These are phyloP conservation scores for Perkinsus marinus DNA, from an alignment of 169 alveolate species.

Conservation along the genomic window DNA sequence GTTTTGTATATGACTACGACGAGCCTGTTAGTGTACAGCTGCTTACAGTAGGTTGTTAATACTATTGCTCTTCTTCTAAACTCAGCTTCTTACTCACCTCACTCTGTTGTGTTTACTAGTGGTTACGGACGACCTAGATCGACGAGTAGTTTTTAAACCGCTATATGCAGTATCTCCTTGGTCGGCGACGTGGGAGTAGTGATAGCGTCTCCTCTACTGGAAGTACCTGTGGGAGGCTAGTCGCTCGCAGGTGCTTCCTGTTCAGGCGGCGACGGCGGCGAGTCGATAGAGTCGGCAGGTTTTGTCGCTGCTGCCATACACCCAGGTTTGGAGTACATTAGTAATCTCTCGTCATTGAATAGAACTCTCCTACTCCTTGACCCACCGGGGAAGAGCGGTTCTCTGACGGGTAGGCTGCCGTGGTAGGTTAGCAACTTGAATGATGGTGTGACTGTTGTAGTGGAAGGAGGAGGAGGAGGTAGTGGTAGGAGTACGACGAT, in stretches of 20 bases:
- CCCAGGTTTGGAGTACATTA: not conserved
- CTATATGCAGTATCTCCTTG: not conserved
- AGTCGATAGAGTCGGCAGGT: not conserved
- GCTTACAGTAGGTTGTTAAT: not conserved
- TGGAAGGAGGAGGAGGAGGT: not conserved
- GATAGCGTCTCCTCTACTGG: not conserved
- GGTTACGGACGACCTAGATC: not conserved
- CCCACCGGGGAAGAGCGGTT: not conserved
- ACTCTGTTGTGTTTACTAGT: not conserved
- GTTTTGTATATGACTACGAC: not conserved
- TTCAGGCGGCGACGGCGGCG: no score
- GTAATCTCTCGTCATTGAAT: not conserved
- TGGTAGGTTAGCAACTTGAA: not conserved
- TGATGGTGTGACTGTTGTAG: not conserved
- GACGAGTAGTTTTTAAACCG: no score
- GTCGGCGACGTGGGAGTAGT: not conserved
- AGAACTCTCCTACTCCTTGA: not conserved
- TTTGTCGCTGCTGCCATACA: not conserved
- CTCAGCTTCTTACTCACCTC: not conserved
- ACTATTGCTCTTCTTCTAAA: not conserved
- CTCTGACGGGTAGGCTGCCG: not conserved
- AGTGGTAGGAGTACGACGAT: not conserved
- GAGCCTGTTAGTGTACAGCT: not conserved
- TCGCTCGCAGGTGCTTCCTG: not conserved
- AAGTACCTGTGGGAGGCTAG: not conserved